These are phyloP conservation scores for Pulveroboletus ravenelii DNA, from an alignment of 768 basidiomycete genomes.

Conservation along the genomic window DNA sequence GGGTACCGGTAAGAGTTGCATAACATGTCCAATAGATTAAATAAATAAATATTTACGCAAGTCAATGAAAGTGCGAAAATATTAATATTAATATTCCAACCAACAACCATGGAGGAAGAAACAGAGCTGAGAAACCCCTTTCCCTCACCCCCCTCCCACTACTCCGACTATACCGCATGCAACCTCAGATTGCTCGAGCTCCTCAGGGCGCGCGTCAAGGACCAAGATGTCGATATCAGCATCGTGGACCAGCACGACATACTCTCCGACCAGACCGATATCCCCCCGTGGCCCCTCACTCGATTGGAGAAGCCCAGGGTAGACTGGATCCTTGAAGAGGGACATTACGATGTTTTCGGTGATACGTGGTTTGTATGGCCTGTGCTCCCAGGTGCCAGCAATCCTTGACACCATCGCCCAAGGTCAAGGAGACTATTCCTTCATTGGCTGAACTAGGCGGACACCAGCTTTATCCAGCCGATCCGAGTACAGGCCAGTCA, in stretches of 20 bases:
- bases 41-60: not conserved
- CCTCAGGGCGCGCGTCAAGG: constrained; percentile 50
- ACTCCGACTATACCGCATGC: constrained; percentile 67
- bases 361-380: constrained; percentile 81
- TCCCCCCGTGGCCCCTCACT: constrained; percentile 72
- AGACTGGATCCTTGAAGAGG: constrained; percentile 88
- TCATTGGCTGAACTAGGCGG: constrained; percentile 80
- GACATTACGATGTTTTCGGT: constrained; percentile 79
- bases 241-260: constrained; percentile 54
- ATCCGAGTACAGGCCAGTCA: constrained; percentile 59
- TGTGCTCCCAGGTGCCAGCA: constrained; percentile 8
- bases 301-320: constrained; percentile 83
- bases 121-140: constrained; percentile 82
- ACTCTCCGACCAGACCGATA: constrained; percentile 63
- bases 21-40: not conserved
- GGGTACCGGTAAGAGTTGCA: not conserved
- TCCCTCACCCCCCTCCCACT: constrained; percentile 84
- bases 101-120: constrained; percentile 45
- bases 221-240: constrained; percentile 33
- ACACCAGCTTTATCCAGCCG: constrained; percentile 72
- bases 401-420: constrained; percentile 11
- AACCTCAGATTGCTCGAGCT: constrained; percentile 67
- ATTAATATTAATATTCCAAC: not conserved
- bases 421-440: constrained; percentile 82
- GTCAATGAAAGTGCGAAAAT: not conserved